Base-by-base conservation (phyloP, 1,284 basidiomycete species). In the Ustilago crameri region DNA sequence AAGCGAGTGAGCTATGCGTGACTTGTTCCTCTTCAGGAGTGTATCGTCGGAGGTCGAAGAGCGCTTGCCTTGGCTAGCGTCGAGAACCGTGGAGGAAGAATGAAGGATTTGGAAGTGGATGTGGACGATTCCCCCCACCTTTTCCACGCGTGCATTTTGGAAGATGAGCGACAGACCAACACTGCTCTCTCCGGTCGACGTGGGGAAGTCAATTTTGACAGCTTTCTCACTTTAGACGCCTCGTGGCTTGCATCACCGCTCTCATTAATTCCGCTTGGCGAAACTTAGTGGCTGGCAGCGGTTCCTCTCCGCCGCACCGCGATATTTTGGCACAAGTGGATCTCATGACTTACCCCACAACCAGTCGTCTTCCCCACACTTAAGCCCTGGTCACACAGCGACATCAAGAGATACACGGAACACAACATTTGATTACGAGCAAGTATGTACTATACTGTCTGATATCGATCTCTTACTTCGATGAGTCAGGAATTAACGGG, bases 251-350 rank as follows among this genome's bases (percentile, higher is more conserved):
- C 5, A 30, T 30, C 12, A 30, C 30, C 30, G 30, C 30, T 30
- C 30, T 30, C n/a, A 30, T 12, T 7, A 30, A 30, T 30, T 30
- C 30, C 30, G 30, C 30, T 30, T 14, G 18, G 26, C 24, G 22
- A 45, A n/a, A 44, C 35, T 5, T 15, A 2, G 12, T 12, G 12
- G 20, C n/a, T n/a, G 9, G n/a, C 35, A 51, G 51, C 51, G 47
- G 47, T 56, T 63, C 49, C 45, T 44, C 53, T 63, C 60, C 48
- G 48, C 52, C 59, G 22, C 24, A 40, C 45, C 26, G 12, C 8
- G 27, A 42, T 20, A 23, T n/a, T 18, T 2, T 9, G 15, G 35
- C 45, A 34, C n/a, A 22, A 30, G 35, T 35, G 4, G 30, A 43
- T 30, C 30, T 30, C 30, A 30, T 12, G 12, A 5, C 40, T 42